Conservation (phyloP, 139 green algal species). For the Chlamydomonas incerta region DNA sequence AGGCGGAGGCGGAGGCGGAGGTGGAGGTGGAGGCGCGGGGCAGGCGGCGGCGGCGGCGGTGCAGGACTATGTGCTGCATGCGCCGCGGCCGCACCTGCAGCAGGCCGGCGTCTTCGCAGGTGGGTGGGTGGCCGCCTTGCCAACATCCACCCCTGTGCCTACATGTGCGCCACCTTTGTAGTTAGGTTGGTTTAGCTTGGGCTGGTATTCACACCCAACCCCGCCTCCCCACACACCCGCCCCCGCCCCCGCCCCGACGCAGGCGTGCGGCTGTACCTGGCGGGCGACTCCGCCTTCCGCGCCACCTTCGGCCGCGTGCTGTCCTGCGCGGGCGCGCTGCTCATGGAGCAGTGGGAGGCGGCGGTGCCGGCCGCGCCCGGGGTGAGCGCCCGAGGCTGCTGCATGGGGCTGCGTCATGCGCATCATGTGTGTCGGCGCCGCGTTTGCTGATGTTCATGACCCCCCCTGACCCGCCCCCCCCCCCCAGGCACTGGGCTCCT, state of each 20-base stretch:
- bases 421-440: too few species aligned
- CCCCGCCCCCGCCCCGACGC: too few species aligned
- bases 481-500: not conserved
- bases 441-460: too few species aligned
- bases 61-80: conserved; percentile 20
- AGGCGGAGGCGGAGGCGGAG: not conserved
- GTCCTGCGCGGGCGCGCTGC: not conserved
- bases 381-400: too few species aligned
- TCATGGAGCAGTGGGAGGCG: conserved; percentile 41
- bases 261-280: conserved; percentile 37
- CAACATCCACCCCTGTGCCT: not conserved
- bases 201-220: not conserved
- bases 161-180: too few species aligned
- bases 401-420: too few species aligned
- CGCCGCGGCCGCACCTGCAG: conserved; percentile 26
- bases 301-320: conserved; percentile 39
- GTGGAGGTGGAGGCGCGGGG: not conserved
- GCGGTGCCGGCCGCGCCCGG: not conserved
- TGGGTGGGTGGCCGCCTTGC: not conserved
- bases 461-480: not conserved
- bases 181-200: too few species aligned
- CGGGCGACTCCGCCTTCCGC: conserved; percentile 9
- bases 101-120: conserved; percentile 24
- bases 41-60: not conserved
- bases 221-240: not conserved